Percentiles rank a stretch among this genome's conserved stretches.
Evolutionary conservation across 352 stramenopile species (phyloP).

Genomic region (Globisporangium canariense): DNA sequence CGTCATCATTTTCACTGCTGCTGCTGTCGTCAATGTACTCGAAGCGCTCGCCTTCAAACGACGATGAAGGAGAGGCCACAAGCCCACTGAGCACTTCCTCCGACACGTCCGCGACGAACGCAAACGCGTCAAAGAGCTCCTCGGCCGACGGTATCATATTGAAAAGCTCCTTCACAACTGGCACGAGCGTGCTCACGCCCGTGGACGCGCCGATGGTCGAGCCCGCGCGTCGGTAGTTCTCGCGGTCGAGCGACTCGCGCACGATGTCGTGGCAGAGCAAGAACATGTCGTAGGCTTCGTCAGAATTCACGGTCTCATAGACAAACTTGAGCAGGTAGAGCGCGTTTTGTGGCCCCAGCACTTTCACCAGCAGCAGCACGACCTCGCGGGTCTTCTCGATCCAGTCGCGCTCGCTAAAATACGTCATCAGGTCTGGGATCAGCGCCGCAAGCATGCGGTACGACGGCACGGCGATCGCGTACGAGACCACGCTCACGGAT

Average conservation of each 20-base stretch:
- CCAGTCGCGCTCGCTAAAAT: constrained; percentile 55
- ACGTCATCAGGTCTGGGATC: constrained; percentile 35
- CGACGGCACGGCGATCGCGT: constrained; percentile 63
- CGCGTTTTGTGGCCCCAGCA: constrained; percentile 69
- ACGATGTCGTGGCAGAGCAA: constrained; percentile 61
- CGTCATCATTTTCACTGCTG: constrained; percentile 20
- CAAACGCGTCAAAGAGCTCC: constrained; percentile 51
- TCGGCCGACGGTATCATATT: constrained; percentile 62
- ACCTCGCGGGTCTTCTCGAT: constrained; percentile 42
- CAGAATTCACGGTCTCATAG: constrained; percentile 74
- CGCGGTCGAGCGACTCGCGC: constrained; percentile 49
- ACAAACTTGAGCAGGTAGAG: constrained; percentile 68
- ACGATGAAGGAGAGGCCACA: neutral
- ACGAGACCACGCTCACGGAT: constrained; percentile 53
- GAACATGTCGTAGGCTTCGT: constrained; percentile 66
- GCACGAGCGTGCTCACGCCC: constrained; percentile 36
- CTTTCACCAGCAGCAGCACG: constrained; percentile 50
- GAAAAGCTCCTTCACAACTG: constrained; percentile 45
- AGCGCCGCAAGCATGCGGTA: constrained; percentile 59
- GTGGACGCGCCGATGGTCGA: constrained; percentile 38
- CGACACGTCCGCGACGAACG: constrained; percentile 58
- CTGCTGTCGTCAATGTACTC: constrained; percentile 30
- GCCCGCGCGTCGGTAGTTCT: constrained; percentile 60
- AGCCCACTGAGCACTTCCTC: constrained; percentile 46
- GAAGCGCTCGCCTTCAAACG: constrained; percentile 26